Base-by-base conservation (phyloP, 345 rosid genomes). In the Clarkia xantiana region DNA sequence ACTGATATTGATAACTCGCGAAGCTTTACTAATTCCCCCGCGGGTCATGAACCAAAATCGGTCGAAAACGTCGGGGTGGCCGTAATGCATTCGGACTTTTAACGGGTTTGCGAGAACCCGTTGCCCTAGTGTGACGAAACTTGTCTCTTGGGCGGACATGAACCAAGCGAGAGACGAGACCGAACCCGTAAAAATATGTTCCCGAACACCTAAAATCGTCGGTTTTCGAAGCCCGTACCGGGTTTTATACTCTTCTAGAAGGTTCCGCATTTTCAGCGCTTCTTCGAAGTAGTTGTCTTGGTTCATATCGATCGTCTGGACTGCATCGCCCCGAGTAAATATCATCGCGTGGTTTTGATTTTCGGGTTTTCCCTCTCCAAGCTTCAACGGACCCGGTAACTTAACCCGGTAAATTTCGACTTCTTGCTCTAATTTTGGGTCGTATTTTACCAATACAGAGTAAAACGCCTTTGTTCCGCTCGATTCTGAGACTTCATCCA, bases 321-420 rank as follows among this genome's bases (percentile, higher is more conserved):
- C 71, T 10, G 97, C 97, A 66, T 85, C 87, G 10, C 97, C 97
- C 15, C 84, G 78, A 36, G 95, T 89, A 63, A 89, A 89, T 57
- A 85, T 85, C 55, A 89, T 55, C 18, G 95, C 94, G 60, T 89
- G 97, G 65, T 89, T 89, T 69, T 89, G 97, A 67, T 89, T 89
- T 67, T 89, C 97, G 1, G 97, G 97, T 62, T 89, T 89, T 13
- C 97, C 97, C 66, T 89, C 97, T 16, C 97, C 97, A 50, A 89
- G 87, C 73, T 89, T 85, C 75, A 89, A 65, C 10, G 94, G 94
- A 45, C 95, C 97, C 44, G 94, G 97, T 70, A 89, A 68, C 55
- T 76, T 81, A 60, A 89, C 79, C 63, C 95, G 70, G 69, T 85
- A 89, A 47, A 89, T 71, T 56, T 89, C 97, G 51, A 89, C 90